Evolutionary conservation across 345 rosid genomes (phyloP).

Genomic region (Hevea brasiliensis): DNA sequence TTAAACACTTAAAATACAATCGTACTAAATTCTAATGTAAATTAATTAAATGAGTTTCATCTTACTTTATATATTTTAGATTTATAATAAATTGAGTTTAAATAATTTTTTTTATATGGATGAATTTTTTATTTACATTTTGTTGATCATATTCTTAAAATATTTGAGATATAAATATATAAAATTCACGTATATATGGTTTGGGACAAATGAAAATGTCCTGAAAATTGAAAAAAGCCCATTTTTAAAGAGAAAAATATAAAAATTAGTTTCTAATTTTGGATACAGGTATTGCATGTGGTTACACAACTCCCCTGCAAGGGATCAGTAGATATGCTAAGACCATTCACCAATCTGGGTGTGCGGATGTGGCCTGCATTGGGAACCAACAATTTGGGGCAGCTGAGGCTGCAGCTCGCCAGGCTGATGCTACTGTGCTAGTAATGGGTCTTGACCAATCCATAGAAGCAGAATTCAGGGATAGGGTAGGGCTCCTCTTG

Average conservation of each 20-base stretch:
- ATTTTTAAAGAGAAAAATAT: background rate
- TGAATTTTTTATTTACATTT: no score
- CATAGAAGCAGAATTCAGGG: slow-evolving; percentile 29
- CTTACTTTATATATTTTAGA: no score
- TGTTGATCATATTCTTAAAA: no score
- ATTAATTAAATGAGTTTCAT: no score
- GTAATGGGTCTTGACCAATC: slow-evolving; percentile 39
- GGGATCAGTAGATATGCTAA: slow-evolving; percentile 28
- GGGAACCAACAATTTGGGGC: slow-evolving; percentile 22
- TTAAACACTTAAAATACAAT: no score
- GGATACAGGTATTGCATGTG: slow-evolving; percentile 27
- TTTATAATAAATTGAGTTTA: no score
- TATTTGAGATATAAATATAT: no score
- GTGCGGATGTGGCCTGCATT: slow-evolving; percentile 20
- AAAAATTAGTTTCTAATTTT: background rate
- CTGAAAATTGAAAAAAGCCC: no score
- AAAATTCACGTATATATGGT: no score
- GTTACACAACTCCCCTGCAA: slow-evolving; percentile 31
- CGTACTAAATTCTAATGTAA: no score
- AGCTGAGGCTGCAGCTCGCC: slow-evolving; percentile 28
- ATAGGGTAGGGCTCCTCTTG: slow-evolving; percentile 26
- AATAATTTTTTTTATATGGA: no score
- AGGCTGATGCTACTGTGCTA: slow-evolving; percentile 32
- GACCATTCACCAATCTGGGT: slow-evolving; percentile 25
- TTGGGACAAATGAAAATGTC: no score